Evolutionary conservation across 768 basidiomycete genomes (phyloP).

Genomic region (Xanthoconium purpureum): DNA sequence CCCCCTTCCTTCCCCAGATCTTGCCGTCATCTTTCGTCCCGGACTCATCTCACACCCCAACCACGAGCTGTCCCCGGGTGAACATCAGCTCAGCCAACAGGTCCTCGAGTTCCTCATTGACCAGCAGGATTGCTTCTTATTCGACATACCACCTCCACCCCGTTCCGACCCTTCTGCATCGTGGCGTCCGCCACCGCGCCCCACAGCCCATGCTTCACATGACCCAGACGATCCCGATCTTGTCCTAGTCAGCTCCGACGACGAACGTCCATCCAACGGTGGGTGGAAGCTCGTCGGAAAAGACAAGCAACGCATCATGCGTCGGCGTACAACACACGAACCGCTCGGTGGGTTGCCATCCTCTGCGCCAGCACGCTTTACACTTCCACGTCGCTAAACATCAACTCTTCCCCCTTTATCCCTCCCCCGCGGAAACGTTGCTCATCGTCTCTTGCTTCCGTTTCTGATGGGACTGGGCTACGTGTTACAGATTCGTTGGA

Average conservation of each 20-base stretch:
- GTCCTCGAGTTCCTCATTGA: conserved; percentile 95
- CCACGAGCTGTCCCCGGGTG: conserved; percentile 82
- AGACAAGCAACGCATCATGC: conserved; percentile 42
- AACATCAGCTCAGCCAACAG: conserved; percentile 83
- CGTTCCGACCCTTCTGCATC: conserved; percentile 29
- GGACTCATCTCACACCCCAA: conserved; percentile 87
- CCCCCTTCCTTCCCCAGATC: conserved; percentile 48
- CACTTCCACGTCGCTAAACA: conserved; percentile 28
- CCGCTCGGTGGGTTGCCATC: conserved; percentile 32
- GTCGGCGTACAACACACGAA: conserved; percentile 59
- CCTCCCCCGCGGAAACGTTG: not conserved
- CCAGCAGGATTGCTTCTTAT: conserved; percentile 94
- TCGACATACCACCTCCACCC: conserved; percentile 78
- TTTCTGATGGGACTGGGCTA: conserved; percentile 13
- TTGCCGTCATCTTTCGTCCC: conserved; percentile 96
- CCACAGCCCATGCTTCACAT: conserved; percentile 7
- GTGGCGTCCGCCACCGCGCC: conserved; percentile 27
- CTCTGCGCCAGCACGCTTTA: conserved; percentile 32
- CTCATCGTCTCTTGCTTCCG: not conserved
- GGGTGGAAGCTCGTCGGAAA: conserved; percentile 54
- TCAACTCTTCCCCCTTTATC: conserved; percentile 12
- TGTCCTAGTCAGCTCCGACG: conserved; percentile 44
- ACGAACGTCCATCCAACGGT: conserved; percentile 44
- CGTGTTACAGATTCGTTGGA: conserved; percentile 19
- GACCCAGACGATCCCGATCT: conserved; percentile 47